A percentile compares a stretch with the other conserved stretches of the same genome.
Conservation (phyloP, 805 yeast genomes). For the Lipomyces mesembrius region DNA sequence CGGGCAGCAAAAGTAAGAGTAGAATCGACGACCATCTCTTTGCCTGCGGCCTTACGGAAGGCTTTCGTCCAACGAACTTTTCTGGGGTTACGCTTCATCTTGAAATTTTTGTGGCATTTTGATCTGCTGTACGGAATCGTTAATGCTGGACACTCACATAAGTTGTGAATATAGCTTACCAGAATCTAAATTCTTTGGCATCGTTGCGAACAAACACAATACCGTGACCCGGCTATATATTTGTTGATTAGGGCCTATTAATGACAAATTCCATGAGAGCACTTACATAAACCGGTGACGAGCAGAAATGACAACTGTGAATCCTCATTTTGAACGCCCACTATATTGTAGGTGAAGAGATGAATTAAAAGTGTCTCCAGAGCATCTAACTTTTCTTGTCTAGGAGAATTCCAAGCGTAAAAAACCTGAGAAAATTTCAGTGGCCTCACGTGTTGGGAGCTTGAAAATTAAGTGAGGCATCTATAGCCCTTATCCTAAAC, state of each 20-base stretch:
- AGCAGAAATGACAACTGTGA: slow-evolving; percentile 92
- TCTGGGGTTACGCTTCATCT: slow-evolving; percentile 98
- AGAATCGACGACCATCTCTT: slow-evolving; percentile 96
- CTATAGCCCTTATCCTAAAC: background rate
- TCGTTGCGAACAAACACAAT: slow-evolving; percentile 98
- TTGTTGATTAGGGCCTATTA: slow-evolving; percentile 8
- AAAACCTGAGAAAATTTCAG: background rate
- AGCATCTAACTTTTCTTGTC: background rate
- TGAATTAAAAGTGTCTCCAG: background rate
- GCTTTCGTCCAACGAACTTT: slow-evolving; percentile 94
- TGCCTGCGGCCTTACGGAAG: slow-evolving; percentile 98
- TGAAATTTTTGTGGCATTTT: slow-evolving; percentile 96
- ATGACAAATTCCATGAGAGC: slow-evolving; percentile 24
- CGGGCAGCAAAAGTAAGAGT: slow-evolving; percentile 95
- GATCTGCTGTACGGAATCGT: slow-evolving; percentile 58
- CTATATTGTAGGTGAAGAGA: background rate
- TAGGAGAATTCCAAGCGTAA: background rate
- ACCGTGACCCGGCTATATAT: slow-evolving; percentile 54
- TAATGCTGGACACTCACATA: slow-evolving; percentile 6
- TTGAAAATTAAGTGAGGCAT: no score
- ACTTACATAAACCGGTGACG: slow-evolving; percentile 81
- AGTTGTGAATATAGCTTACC: slow-evolving; percentile 45
- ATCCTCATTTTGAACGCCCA: slow-evolving; percentile 66
- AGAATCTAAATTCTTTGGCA: slow-evolving; percentile 95
- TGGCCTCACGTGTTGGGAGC: background rate